A percentile compares a stretch with the other conserved stretches of the same genome.
These are phyloP conservation scores for Wickerhamia fluorescens DNA, from an alignment of 805 yeast genomes.

Conservation along the genomic window DNA sequence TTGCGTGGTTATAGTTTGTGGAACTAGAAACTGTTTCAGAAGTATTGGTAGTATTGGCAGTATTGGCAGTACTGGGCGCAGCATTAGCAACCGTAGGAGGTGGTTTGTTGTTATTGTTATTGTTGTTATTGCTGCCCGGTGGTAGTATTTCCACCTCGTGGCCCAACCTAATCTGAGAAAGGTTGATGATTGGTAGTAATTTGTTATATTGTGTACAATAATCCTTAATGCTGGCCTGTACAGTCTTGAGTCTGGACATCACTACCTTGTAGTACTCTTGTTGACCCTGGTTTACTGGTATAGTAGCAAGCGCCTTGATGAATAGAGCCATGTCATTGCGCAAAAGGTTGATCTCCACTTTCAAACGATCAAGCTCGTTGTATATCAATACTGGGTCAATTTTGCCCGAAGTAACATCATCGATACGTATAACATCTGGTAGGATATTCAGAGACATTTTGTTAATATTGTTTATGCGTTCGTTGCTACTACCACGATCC, in stretches of 20 bases:
- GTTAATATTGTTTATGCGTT: background rate
- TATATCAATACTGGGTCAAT: slow-evolving; percentile 37
- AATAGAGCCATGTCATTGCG: slow-evolving; percentile 36
- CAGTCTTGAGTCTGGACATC: slow-evolving; percentile 25
- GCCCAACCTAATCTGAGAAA: slow-evolving; percentile 45
- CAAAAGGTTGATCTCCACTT: slow-evolving; percentile 34
- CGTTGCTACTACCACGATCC: background rate
- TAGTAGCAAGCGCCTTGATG: slow-evolving; percentile 29
- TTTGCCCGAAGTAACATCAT: slow-evolving; percentile 37
- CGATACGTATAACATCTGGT: slow-evolving; percentile 32
- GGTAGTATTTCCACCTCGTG: slow-evolving; percentile 42
- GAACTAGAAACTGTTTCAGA: background rate
- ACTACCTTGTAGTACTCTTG: slow-evolving; percentile 33
- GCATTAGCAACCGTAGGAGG: too few species aligned
- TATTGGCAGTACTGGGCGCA: slow-evolving; percentile 3
- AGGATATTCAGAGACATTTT: slow-evolving; percentile 8
- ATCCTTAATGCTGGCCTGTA: slow-evolving; percentile 33
- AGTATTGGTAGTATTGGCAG: slow-evolving; percentile 1
- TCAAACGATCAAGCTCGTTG: slow-evolving; percentile 34
- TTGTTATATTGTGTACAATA: slow-evolving; percentile 39
- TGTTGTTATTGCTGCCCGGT: too few species aligned
- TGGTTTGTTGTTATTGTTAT: too few species aligned
- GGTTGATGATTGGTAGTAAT: slow-evolving; percentile 43
- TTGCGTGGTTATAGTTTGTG: background rate
- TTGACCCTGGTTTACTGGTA: slow-evolving; percentile 24